phyloP scores from a whole-genome alignment of 768 basidiomycete species.

The Leccinellum albellum region DNA sequence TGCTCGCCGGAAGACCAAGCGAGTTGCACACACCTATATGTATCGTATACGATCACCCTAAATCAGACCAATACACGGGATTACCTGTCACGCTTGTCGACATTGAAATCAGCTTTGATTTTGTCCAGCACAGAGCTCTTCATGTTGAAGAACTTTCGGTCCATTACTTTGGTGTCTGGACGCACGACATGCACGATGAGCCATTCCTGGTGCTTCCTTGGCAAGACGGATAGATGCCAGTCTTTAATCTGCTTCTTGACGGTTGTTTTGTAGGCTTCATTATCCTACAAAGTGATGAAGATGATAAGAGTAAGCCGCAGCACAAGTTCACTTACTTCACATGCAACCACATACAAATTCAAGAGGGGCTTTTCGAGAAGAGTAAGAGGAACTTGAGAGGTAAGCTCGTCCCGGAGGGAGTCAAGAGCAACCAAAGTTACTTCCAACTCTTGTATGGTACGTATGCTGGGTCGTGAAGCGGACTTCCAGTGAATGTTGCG shows the following conservation, averaged over 20 bases:
- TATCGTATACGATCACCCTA: conserved; percentile 13
- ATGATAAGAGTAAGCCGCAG: conserved; percentile 5
- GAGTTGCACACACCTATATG: conserved; percentile 72
- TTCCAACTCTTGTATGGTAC: conserved; percentile 88
- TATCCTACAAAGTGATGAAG: conserved; percentile 39
- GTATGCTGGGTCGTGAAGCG: conserved; percentile 59
- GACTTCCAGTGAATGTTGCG: conserved; percentile 94
- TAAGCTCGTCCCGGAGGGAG: conserved; percentile 64
- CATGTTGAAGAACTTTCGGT: conserved; percentile 75
- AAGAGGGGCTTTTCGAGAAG: conserved; percentile 84
- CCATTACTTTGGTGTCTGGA: conserved; percentile 57
- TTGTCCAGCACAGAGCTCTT: conserved; percentile 86
- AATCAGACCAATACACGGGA: conserved; percentile 1
- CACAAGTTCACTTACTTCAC: conserved; percentile 62
- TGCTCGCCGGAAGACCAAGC: conserved; percentile 69
- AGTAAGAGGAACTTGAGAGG: conserved; percentile 71
- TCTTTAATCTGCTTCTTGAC: conserved; percentile 88
- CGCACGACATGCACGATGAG: conserved; percentile 83
- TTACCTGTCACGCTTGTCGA: conserved; percentile 78
- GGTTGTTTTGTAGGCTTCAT: conserved; percentile 69
- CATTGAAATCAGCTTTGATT: conserved; percentile 87
- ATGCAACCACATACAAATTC: conserved; percentile 81
- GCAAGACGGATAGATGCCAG: conserved; percentile 69
- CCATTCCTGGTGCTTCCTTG: conserved; percentile 89
- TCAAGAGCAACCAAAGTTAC: conserved; percentile 70